These are phyloP conservation scores for Penicillium rolfsii DNA, from an alignment of 2,329 filamentous ascomycete species.

Conservation along the genomic window DNA sequence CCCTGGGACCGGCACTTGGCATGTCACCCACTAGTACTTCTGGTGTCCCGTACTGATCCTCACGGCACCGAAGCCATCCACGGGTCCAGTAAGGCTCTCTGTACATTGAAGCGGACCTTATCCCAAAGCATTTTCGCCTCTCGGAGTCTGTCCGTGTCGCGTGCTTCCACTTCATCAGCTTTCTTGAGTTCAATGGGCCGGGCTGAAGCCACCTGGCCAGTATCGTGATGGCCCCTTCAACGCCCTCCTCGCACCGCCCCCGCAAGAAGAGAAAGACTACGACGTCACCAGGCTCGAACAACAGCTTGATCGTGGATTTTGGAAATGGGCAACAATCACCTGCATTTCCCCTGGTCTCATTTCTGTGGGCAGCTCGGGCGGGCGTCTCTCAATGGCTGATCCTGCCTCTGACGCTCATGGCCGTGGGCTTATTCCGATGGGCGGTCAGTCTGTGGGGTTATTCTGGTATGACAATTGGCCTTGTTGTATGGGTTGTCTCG, in stretches of 20 bases:
- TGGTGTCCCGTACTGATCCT: slow-evolving; percentile 4
- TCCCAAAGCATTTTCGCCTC: neutral
- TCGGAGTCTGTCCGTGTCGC: neutral
- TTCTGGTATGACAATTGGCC: slow-evolving; percentile 65
- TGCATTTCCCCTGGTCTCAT: slow-evolving; percentile 87
- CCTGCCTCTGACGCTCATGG: slow-evolving; percentile 84
- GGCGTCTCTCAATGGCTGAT: slow-evolving; percentile 88
- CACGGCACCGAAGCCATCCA: neutral
- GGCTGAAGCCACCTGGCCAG: slow-evolving; percentile 21
- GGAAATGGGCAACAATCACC: slow-evolving; percentile 58
- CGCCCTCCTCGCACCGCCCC: slow-evolving; percentile 45
- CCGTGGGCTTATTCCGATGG: slow-evolving; percentile 90
- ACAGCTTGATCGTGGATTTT: slow-evolving; percentile 49
- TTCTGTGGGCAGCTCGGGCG: slow-evolving; percentile 87
- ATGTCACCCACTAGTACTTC: slow-evolving; percentile 4
- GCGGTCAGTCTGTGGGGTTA: slow-evolving; percentile 91
- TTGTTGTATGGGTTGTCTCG: neutral
- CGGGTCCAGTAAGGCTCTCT: neutral
- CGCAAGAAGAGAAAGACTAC: slow-evolving; percentile 51
- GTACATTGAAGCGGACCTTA: neutral
- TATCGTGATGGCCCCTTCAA: slow-evolving; percentile 34
- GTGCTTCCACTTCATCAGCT: neutral
- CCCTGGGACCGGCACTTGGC: neutral
- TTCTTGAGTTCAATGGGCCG: slow-evolving; percentile 27
- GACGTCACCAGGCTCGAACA: slow-evolving; percentile 43